A percentile compares a stretch with the other conserved stretches of the same genome.
Conservation (phyloP, 208 protist genomes). For the Acanthamoeba culbertsoni region DNA sequence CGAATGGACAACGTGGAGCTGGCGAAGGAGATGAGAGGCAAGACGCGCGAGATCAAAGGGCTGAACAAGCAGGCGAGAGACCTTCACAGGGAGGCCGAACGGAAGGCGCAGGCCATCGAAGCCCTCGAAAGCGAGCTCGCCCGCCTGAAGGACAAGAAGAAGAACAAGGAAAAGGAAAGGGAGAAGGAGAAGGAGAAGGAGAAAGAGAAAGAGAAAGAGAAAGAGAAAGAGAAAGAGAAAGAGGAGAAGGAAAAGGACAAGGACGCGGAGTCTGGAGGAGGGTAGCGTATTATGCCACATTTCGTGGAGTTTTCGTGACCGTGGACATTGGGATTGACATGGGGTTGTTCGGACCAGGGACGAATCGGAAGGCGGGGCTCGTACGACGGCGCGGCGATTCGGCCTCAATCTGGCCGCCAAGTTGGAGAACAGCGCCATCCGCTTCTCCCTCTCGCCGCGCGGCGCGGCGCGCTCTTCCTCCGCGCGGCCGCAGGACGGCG, state of each 20-base stretch:
- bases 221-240: background rate
- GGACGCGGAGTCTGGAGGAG: background rate
- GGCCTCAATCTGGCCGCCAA: background rate
- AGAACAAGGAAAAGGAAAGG: background rate
- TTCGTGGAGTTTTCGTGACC: too few relatives aligned
- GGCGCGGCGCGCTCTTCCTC: background rate
- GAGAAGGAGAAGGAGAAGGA: too few relatives aligned
- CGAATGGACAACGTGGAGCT: slow-evolving; percentile 11
- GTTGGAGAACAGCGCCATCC: background rate
- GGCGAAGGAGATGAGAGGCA: background rate
- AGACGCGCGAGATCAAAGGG: background rate
- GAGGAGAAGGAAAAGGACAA: background rate
- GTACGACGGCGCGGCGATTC: background rate
- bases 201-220: too few relatives aligned
- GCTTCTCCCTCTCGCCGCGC: background rate
- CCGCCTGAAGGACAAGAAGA: background rate
- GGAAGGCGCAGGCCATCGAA: background rate
- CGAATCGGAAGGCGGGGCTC: background rate
- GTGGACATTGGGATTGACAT: too few relatives aligned
- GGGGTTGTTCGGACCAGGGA: too few relatives aligned
- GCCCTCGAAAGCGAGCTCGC: background rate
- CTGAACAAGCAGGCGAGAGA: background rate
- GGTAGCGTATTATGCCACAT: too few relatives aligned
- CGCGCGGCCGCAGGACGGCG: background rate
- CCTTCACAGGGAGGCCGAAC: background rate